These are phyloP conservation scores for Talaromyces ruber DNA, from an alignment of 495 filamentous ascomycete genomes.

Conservation along the genomic window DNA sequence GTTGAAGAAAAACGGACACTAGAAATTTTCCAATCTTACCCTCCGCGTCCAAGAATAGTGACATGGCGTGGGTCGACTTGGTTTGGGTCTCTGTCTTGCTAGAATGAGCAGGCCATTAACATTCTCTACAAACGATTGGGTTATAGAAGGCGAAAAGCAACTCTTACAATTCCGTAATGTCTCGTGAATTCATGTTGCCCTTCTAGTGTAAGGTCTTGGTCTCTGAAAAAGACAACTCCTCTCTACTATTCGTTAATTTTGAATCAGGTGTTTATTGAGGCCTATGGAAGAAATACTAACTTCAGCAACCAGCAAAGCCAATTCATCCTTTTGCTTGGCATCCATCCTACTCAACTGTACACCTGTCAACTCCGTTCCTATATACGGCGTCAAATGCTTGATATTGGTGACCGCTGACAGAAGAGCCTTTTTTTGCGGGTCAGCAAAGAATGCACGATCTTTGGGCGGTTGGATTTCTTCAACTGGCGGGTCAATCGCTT, in stretches of 20 bases:
- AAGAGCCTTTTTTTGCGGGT: conserved; percentile 41
- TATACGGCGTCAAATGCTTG: conserved; percentile 26
- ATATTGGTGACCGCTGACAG: conserved; percentile 22
- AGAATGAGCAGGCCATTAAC: too few relatives aligned
- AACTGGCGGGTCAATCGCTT: conserved; percentile 7
- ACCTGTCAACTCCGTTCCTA: conserved; percentile 33
- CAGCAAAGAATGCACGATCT: conserved; percentile 42
- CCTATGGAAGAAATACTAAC: background rate
- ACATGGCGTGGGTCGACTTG: conserved; percentile 14
- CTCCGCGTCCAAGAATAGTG: conserved; percentile 10
- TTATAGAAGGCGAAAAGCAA: too few relatives aligned
- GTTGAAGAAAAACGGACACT: conserved; percentile 6
- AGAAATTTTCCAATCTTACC: conserved; percentile 3
- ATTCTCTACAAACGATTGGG: too few relatives aligned
- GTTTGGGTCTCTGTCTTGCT: conserved; percentile 10
- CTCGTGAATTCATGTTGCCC: conserved; percentile 16
- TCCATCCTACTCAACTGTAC: conserved; percentile 31
- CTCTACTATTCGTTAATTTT: conserved; percentile 8
- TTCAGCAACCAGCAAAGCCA: conserved; percentile 35
- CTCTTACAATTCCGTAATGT: conserved; percentile 14
- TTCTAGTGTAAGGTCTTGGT: conserved; percentile 28
- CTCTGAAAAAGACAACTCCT: conserved; percentile 33
- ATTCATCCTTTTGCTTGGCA: conserved; percentile 30
- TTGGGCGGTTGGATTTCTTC: conserved; percentile 23
- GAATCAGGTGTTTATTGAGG: background rate